phyloP scores from a whole-genome alignment of 768 basidiomycete genomes.

The Coprinopsis strossmayeri region DNA sequence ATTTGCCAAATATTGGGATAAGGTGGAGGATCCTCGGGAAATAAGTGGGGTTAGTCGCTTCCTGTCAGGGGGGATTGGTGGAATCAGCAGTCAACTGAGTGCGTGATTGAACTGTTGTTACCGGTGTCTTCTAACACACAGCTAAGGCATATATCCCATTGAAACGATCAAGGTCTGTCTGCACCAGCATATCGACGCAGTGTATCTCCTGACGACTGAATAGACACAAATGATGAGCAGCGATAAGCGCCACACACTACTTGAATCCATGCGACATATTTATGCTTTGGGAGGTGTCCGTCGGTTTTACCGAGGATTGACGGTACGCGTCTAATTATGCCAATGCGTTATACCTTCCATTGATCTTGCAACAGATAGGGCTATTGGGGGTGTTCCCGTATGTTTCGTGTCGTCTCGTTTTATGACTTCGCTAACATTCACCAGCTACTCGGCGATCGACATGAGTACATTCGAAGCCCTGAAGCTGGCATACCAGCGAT shows the following conservation, averaged over 20 bases:
- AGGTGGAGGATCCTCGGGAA: constrained; percentile 81
- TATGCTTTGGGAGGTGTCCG: constrained; percentile 75
- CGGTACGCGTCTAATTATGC: constrained; percentile 45
- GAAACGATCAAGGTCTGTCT: constrained; percentile 82
- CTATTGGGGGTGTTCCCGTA: constrained; percentile 95
- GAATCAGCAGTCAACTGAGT: constrained; percentile 90
- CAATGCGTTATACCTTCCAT: neutral
- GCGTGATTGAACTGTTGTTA: constrained; percentile 24
- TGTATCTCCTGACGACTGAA: neutral
- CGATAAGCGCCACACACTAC: constrained; percentile 55
- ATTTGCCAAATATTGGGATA: constrained; percentile 88
- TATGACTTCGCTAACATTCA: constrained; percentile 1
- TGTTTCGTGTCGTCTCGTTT: constrained; percentile 18
- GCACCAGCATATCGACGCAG: constrained; percentile 4
- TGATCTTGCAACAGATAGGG: constrained; percentile 59
- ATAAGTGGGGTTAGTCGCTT: constrained; percentile 92
- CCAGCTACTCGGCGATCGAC: constrained; percentile 88
- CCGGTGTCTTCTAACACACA: too few species aligned
- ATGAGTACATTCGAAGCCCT: constrained; percentile 97
- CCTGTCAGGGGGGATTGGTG: constrained; percentile 92
- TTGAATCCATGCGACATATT: constrained; percentile 60
- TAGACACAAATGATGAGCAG: constrained; percentile 97
- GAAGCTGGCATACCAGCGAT: constrained; percentile 83
- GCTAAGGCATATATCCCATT: constrained; percentile 86
- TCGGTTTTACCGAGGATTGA: constrained; percentile 87